Evolutionary conservation across 257 asterid genomes (phyloP).

Genomic region (Primulina huaijiensis): DNA sequence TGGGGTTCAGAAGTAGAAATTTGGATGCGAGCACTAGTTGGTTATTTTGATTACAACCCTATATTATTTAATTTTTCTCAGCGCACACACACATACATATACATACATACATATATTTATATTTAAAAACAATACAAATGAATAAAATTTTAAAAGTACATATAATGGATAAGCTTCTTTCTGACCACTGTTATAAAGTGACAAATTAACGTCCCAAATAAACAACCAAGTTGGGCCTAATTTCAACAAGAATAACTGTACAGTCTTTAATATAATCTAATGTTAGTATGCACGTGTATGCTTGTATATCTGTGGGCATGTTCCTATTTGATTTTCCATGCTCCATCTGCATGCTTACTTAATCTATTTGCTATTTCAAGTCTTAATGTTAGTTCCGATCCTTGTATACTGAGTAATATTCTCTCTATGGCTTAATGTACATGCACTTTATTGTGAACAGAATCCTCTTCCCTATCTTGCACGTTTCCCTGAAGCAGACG

Average conservation of each 20-base stretch:
- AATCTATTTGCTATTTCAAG: slow-evolving; percentile 13
- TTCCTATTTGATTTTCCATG: slow-evolving; percentile 1
- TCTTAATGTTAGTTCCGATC: neutral
- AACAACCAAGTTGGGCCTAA: neutral
- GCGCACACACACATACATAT: neutral
- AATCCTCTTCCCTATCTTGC: slow-evolving; percentile 94
- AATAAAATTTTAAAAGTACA: neutral
- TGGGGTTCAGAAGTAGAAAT: neutral
- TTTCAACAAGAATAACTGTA: neutral
- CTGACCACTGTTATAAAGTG: neutral
- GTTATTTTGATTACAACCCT: neutral
- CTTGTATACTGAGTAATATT: neutral
- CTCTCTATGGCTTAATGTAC: slow-evolving; percentile 22
- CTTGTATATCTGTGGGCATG: neutral
- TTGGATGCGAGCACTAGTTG: neutral
- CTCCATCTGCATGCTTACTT: slow-evolving; percentile 1
- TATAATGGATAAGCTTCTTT: neutral
- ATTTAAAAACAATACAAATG: neutral
- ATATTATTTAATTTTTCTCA: neutral
- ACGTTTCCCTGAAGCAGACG: slow-evolving; percentile 95
- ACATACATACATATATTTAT: too few species aligned
- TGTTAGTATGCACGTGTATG: neutral
- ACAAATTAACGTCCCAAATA: neutral
- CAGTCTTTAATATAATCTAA: neutral
- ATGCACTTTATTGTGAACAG: slow-evolving; percentile 49